Percentiles rank a stretch among this genome's conserved stretches.
phyloP scores from a whole-genome alignment of 495 filamentous ascomycete genomes.

The Corynascus novoguineensis region DNA sequence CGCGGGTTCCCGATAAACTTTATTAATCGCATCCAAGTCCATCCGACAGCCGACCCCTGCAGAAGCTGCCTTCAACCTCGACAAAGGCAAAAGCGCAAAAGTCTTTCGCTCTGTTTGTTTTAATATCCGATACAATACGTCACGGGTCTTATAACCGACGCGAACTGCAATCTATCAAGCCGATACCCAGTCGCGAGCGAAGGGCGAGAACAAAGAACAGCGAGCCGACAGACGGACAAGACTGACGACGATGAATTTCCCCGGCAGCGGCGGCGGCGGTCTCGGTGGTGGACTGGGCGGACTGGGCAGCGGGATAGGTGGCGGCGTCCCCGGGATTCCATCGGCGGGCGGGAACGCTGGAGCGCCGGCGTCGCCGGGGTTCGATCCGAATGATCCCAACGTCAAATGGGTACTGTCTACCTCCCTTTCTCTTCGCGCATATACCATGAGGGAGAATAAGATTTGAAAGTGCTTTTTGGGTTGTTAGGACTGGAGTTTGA shows the following conservation, averaged over 20 bases:
- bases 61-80: too few species aligned
- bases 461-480: background rate
- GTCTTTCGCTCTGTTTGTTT: too few species aligned
- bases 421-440: too few species aligned
- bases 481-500: background rate
- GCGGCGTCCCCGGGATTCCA: slow-evolving; percentile 21
- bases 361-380: slow-evolving; percentile 15
- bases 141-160: too few species aligned
- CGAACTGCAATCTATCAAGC: background rate
- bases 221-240: background rate
- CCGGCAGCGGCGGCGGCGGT: slow-evolving; percentile 11
- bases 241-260: slow-evolving; percentile 17
- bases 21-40: too few species aligned
- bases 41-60: background rate
- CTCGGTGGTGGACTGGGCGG: background rate
- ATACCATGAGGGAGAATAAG: background rate
- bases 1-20: too few species aligned
- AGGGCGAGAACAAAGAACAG: background rate
- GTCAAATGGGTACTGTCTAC: slow-evolving; percentile 30
- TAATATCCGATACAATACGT: too few species aligned
- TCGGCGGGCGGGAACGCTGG: slow-evolving; percentile 7
- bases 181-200: background rate
- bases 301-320: background rate
- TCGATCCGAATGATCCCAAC: slow-evolving; percentile 40
- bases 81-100: background rate